Conservation (phyloP, 495 filamentous ascomycete species). For the Aeminium ludgeri region DNA sequence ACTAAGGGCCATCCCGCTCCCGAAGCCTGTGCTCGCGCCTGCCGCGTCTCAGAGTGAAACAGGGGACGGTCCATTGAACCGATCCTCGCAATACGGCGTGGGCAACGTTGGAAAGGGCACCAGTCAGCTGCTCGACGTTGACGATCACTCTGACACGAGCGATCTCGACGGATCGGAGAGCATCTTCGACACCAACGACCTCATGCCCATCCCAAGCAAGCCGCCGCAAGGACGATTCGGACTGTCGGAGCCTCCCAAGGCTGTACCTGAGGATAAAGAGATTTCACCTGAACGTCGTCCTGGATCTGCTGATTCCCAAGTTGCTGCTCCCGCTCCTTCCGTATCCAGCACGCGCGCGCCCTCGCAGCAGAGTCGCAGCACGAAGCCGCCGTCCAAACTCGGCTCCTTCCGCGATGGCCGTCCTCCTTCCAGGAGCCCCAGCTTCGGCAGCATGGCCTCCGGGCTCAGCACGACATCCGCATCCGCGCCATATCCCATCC, state of each 20-base stretch:
- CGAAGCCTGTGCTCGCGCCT: slow-evolving; percentile 10
- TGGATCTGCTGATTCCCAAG: slow-evolving; percentile 10
- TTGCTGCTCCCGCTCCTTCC: slow-evolving; percentile 13
- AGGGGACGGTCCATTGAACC: slow-evolving; percentile 10
- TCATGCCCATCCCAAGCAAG: slow-evolving; percentile 8
- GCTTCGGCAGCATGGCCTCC: slow-evolving; percentile 40
- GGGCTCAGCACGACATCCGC: slow-evolving; percentile 13
- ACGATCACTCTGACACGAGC: slow-evolving; percentile 9
- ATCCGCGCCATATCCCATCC: slow-evolving; percentile 59
- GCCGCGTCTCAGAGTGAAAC: neutral
- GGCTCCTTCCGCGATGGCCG: slow-evolving; percentile 46
- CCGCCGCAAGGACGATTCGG: slow-evolving; percentile 17
- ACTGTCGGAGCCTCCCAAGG: slow-evolving; percentile 25
- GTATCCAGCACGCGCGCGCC: slow-evolving; percentile 11
- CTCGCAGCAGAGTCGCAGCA: slow-evolving; percentile 17
- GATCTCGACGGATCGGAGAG: slow-evolving; percentile 12
- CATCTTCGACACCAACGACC: slow-evolving; percentile 17
- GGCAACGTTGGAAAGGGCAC: slow-evolving; percentile 2
- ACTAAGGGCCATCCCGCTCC: slow-evolving; percentile 12
- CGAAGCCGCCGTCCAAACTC: slow-evolving; percentile 52
- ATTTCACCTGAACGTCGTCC: slow-evolving; percentile 16
- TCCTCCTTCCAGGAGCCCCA: slow-evolving; percentile 60
- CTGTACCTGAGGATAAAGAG: slow-evolving; percentile 29
- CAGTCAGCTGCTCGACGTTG: slow-evolving; percentile 8
- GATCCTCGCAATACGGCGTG: slow-evolving; percentile 14